Base-by-base conservation (phyloP, 208 protist genomes). In the Trypanosoma congolense region DNA sequence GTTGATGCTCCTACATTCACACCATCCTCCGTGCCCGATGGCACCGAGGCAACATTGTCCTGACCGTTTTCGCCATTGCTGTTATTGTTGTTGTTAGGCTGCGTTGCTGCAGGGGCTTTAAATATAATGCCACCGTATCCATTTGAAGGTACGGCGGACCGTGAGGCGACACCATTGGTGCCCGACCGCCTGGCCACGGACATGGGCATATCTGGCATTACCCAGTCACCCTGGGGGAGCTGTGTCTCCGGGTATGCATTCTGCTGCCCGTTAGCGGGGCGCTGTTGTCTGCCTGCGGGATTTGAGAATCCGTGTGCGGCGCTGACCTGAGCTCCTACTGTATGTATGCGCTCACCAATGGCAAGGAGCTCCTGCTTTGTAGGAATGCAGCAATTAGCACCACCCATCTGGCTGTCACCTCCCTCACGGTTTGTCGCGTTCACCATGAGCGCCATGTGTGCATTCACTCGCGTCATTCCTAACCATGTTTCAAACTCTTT, bases 401-500 rank as follows among this genome's bases (percentile, higher is more conserved):
- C 9, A 12, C 12, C 6, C 33, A 38, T 6, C 6, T 38, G 25
- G 46, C 14, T 6, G 9, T 36, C 24, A 16, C 14, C 18, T 10
- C 40, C 26, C 29, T 56, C 47, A 5, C 2, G 22, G 14, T 16
- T 12, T 10, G 21, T 12, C 6, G 31, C n/a, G 22, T 24, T 4
- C 5, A 38, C 28, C 14, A 12, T 4, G 4, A 43, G 21, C 10
- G 10, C 2, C 21, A 48, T 28, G 26, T 36, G 35, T 18, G 18
- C 47, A 28, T 70, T 56, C 10, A 56, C 45, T 6, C 70, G 73
- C 55, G 77, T 76, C 49, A 75, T 40, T 31, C 54, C 35, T 40
- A 90, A 41, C 86, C 86, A 93, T 12, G 56, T 57, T 2, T 53
- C 22, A 53, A 93, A 93, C 64, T 93, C 86, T 14, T 26, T 28